A percentile compares a stretch with the other conserved stretches of the same genome.
These are phyloP conservation scores for Neurospora intermedia DNA, from an alignment of 495 filamentous ascomycete genomes.

Conservation along the genomic window DNA sequence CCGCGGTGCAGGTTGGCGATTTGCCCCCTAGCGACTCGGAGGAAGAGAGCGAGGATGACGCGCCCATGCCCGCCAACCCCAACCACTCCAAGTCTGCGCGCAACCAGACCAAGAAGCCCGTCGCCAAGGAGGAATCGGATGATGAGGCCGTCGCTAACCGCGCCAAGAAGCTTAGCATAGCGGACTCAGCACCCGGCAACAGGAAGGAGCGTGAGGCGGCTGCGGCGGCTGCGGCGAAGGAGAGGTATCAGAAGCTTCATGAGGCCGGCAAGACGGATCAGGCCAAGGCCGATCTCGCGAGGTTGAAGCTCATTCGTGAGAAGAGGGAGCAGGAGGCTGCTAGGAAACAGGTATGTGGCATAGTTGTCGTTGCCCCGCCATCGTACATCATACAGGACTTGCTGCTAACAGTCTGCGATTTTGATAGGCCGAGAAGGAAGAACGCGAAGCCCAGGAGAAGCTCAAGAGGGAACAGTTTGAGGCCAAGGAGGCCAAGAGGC, in stretches of 20 bases:
- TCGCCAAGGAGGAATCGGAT: conserved; percentile 12
- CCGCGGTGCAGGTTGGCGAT: conserved; percentile 66
- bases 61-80: conserved; percentile 71
- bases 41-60: conserved; percentile 47
- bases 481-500: conserved; percentile 54
- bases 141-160: conserved; percentile 36
- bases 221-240: conserved; percentile 77
- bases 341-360: conserved; percentile 36
- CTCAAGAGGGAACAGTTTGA: conserved; percentile 39
- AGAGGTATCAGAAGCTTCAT: conserved; percentile 87
- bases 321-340: conserved; percentile 74
- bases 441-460: conserved; percentile 51
- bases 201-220: conserved; percentile 82
- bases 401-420: neutral
- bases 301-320: conserved; percentile 69
- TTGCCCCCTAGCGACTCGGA: conserved; percentile 61
- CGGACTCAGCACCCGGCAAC: conserved; percentile 31
- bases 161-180: conserved; percentile 31
- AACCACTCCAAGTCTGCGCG: conserved; percentile 69
- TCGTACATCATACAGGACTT: neutral
- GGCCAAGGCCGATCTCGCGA: conserved; percentile 82
- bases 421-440: conserved; percentile 56
- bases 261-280: conserved; percentile 96
- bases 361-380: neutral
- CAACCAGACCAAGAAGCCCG: conserved; percentile 37